Evolutionary conservation across 306 rosid species (phyloP), one percentile per base, ranked within the genome.

Genomic region (Delonix regia): DNA sequence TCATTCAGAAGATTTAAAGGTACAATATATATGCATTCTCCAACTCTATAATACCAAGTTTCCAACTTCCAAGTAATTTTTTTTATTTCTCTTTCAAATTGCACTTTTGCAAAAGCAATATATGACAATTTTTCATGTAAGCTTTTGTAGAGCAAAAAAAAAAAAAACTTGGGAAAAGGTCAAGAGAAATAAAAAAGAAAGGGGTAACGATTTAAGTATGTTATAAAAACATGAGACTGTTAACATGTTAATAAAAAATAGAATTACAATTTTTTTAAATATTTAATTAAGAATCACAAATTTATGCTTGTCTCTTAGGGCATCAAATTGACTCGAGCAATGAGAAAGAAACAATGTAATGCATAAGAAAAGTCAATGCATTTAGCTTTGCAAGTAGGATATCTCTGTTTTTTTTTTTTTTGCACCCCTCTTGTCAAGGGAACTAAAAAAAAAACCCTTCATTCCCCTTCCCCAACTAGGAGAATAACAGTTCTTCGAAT

Each of bases 1-100:
- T 64, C 62, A 64, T 72, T 53, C 65, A 9, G 63, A 66, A 15
- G 48, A 34, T 36, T 76, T 52, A 14, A 76, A 64, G 80, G 80
- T 76, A 76, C 62, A 19, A 44, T 69, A 19, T 45, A 11, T 49
- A n/a, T 36, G 21, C 41, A 12, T 76, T 64, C 62, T 34, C 49
- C 8, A 41, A 21, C 73, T 42, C 28, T 65, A 38, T 12, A 39
- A 65, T 65, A 13, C n/a, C 18, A 45, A 13, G 6, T 14, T 14
- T 65, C 71, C 30, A 16, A 14, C 30, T 60, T 27, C 10, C 51
- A 39, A 38, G 73, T 48, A 66, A 41, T 36, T 41, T 41, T 41
- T 41, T 34, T 41, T 41, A 41, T 42, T 39, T 13, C 33, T 5
- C 10, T 21, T 41, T 4, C 8, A 19, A 22, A 39, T 13, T 65